These are phyloP conservation scores for peach (Prunus persica) DNA, from an alignment of 306 rosid species.

Conservation along the genomic window Prunus_persica_NCBIv2 NC_034009.1:30155001-30155500, in stretches of 20 bases:
- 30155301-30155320: constrained; percentile 12
- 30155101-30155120: constrained; percentile 20
- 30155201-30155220: constrained; percentile 16
- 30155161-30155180: constrained; percentile 3
- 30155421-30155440: constrained; percentile 6
- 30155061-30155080: constrained; percentile 36
- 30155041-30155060: constrained; percentile 19
- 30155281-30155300: constrained; percentile 10
- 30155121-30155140: constrained; percentile 20
- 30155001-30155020: constrained; percentile 26
- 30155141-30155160: constrained; percentile 18
- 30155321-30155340: constrained; percentile 12
- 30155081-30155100: constrained; percentile 28
- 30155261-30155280: constrained; percentile 19
- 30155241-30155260: constrained; percentile 8
- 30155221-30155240: neutral
- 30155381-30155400: neutral
- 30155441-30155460: neutral
- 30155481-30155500: neutral
- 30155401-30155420: neutral
- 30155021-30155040: constrained; percentile 22
- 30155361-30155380: neutral
- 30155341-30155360: neutral
- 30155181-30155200: neutral
- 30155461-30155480: neutral